Evolutionary conservation across 148 eudicot genomes (phyloP).

Genomic region (Amaranthus hypochondriacus): DNA sequence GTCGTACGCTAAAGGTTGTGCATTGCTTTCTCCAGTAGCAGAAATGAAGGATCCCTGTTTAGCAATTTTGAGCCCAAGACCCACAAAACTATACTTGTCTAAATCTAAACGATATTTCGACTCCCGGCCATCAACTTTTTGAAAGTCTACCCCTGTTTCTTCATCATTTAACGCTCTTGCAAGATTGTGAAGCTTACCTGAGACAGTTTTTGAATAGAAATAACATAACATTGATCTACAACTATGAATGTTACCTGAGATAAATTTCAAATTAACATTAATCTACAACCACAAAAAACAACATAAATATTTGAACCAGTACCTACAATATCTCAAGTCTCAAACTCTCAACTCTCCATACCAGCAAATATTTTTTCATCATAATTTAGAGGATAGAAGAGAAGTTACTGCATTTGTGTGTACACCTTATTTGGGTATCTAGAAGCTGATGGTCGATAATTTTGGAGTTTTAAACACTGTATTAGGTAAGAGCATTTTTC

Average conservation of each 20-base stretch:
- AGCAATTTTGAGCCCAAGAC: constrained; percentile 72
- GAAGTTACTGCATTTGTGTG: no score
- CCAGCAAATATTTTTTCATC: no score
- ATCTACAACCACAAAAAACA: neutral
- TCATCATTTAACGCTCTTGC: constrained; percentile 99
- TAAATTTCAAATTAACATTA: neutral
- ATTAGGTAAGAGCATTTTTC: no score
- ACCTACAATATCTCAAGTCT: no score
- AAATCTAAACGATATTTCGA: constrained; percentile 36
- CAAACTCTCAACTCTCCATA: no score
- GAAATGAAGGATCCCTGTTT: constrained; percentile 36
- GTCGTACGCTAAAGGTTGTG: constrained; percentile 49
- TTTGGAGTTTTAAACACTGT: no score
- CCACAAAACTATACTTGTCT: constrained; percentile 65
- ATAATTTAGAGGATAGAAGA: no score
- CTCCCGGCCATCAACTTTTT: constrained; percentile 52
- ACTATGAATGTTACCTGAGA: no score
- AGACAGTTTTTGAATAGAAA: neutral
- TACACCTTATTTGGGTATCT: no score
- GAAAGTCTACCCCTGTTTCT: constrained; percentile 55
- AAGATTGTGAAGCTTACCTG: constrained; percentile 98
- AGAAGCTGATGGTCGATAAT: no score
- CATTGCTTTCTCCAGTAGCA: constrained; percentile 45
- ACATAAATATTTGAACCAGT: no score
- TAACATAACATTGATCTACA: neutral